Evolutionary conservation across 768 basidiomycete genomes (phyloP).

Genomic region (Lyophyllum semitale): DNA sequence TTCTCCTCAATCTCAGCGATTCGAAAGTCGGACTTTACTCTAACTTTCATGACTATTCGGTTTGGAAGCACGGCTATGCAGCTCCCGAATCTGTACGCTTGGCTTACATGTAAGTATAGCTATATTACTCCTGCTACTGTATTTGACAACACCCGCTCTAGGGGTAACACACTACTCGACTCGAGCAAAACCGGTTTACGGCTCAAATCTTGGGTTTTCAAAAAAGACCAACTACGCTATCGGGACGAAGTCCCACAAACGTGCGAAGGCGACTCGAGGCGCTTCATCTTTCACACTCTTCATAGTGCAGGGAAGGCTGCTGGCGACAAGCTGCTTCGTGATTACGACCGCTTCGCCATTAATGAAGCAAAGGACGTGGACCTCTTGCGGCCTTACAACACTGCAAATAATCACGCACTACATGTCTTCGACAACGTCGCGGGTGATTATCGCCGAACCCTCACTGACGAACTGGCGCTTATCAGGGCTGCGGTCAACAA

Average conservation of each 20-base stretch:
- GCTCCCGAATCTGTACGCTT: constrained; percentile 46
- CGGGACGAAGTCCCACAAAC: constrained; percentile 17
- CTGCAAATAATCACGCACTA: too few relatives aligned
- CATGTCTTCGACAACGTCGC: too few relatives aligned
- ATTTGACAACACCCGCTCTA: constrained; percentile 25
- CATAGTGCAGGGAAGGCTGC: constrained; percentile 38
- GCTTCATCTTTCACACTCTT: constrained; percentile 46
- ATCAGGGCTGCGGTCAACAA: constrained; percentile 42
- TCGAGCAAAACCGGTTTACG: constrained; percentile 67
- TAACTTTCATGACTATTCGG: constrained; percentile 57
- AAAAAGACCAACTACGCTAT: constrained; percentile 40
- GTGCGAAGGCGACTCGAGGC: not conserved
- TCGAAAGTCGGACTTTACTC: constrained; percentile 63
- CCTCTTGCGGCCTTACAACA: constrained; percentile 45
- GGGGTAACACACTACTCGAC: constrained; percentile 71
- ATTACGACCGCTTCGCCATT: constrained; percentile 31
- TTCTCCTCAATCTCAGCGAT: constrained; percentile 54
- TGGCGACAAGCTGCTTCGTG: constrained; percentile 30
- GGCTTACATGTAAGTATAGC: constrained; percentile 61
- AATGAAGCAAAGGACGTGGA: constrained; percentile 23
- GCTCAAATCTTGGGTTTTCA: constrained; percentile 43
- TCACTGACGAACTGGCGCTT: constrained; percentile 36
- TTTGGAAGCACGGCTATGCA: constrained; percentile 52
- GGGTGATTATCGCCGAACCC: not conserved
- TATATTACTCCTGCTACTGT: not conserved